Evolutionary conservation across 2,329 filamentous ascomycete species (phyloP).

Genomic region (Catunica adiposa): DNA sequence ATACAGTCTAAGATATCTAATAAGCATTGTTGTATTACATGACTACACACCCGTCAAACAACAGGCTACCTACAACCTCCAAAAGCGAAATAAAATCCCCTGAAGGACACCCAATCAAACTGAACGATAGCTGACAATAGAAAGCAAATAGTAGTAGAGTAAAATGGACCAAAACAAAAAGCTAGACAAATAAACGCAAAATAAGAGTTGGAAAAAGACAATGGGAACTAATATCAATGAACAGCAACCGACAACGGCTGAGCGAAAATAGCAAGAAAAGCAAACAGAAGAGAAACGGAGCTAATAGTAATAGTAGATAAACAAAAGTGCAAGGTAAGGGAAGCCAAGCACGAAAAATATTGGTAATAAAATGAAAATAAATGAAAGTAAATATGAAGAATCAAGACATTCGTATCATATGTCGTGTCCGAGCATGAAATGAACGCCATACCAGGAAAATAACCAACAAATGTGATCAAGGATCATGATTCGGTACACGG

Average conservation of each 20-base stretch:
- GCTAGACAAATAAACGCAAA: neutral
- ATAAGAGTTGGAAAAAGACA: constrained; percentile 3
- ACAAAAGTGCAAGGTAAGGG: constrained; percentile 4
- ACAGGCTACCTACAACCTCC: neutral
- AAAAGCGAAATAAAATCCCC: neutral
- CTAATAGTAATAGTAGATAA: neutral
- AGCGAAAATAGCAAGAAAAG: neutral
- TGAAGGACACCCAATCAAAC: neutral
- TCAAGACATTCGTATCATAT: constrained; percentile 19
- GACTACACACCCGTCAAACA: neutral
- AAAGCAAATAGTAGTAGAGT: neutral
- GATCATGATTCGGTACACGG: neutral
- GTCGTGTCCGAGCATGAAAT: constrained; percentile 16
- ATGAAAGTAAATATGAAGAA: constrained; percentile 15
- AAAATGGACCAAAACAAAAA: neutral
- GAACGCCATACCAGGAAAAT: no score
- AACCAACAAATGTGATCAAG: constrained; percentile 6
- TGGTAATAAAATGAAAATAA: constrained; percentile 12
- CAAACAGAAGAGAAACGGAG: neutral
- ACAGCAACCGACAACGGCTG: neutral
- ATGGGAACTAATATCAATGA: constrained; percentile 3
- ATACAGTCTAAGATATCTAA: neutral
- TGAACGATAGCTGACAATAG: neutral
- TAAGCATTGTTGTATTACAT: neutral
- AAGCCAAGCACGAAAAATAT: neutral